Conservation (phyloP, 2,329 filamentous ascomycete genomes). For the Aspergillus neoniger region DNA sequence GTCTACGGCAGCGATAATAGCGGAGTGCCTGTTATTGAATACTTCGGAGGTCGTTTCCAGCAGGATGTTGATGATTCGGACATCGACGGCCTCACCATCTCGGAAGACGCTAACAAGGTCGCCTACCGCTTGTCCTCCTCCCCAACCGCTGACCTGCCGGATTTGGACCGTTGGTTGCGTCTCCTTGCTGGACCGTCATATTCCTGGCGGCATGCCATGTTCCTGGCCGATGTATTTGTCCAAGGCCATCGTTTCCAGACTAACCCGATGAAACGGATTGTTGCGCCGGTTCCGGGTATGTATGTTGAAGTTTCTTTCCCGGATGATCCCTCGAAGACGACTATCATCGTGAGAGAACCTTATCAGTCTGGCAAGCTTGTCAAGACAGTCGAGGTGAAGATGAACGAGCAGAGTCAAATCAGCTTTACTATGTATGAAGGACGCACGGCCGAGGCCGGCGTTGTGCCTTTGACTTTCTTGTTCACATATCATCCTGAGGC, state of each 20-base stretch:
- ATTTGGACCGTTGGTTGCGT: slow-evolving; percentile 80
- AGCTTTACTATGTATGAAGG: slow-evolving; percentile 90
- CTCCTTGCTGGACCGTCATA: slow-evolving; percentile 82
- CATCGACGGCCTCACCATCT: slow-evolving; percentile 81
- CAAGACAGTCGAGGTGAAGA: slow-evolving; percentile 82
- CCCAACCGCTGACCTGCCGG: slow-evolving; percentile 72
- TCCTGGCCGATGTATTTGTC: slow-evolving; percentile 89
- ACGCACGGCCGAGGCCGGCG: slow-evolving; percentile 78
- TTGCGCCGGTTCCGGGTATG: slow-evolving; percentile 81
- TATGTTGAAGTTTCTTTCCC: slow-evolving; percentile 85
- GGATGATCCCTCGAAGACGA: slow-evolving; percentile 78
- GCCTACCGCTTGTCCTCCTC: slow-evolving; percentile 80
- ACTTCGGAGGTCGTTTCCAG: slow-evolving; percentile 85
- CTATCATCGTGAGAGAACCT: slow-evolving; percentile 85
- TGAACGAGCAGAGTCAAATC: slow-evolving; percentile 76
- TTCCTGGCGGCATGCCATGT: slow-evolving; percentile 93
- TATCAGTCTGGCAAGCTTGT: slow-evolving; percentile 81
- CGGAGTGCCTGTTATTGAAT: slow-evolving; percentile 82
- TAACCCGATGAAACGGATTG: slow-evolving; percentile 90
- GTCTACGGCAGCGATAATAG: slow-evolving; percentile 73
- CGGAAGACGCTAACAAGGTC: slow-evolving; percentile 75
- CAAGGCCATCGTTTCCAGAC: slow-evolving; percentile 97
- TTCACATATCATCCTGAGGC: slow-evolving; percentile 95
- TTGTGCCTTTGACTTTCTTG: slow-evolving; percentile 79
- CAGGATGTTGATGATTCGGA: slow-evolving; percentile 72